These are phyloP conservation scores for Wickerhamiella galacta DNA, from an alignment of 805 yeast species.

Conservation along the genomic window DNA sequence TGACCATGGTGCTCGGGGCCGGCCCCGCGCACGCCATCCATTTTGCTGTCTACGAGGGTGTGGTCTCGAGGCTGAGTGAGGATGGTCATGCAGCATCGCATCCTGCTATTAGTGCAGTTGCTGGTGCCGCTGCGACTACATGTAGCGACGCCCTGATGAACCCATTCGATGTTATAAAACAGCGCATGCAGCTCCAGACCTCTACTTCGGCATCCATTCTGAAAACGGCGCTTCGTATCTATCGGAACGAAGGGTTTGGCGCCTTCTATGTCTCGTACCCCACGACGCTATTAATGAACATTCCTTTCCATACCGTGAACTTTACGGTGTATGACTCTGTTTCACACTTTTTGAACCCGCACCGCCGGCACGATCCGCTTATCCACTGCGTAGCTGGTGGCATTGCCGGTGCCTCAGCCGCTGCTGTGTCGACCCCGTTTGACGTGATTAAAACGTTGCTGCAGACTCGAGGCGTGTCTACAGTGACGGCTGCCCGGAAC, in stretches of 20 bases:
- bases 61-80: constrained; percentile 37
- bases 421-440: constrained; percentile 86
- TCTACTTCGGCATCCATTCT: constrained; percentile 13
- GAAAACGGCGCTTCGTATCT: constrained; percentile 18
- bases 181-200: constrained; percentile 61
- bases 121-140: constrained; percentile 86
- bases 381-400: constrained; percentile 89
- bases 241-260: constrained; percentile 28
- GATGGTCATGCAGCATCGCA: constrained; percentile 38
- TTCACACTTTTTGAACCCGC: constrained; percentile 64
- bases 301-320: constrained; percentile 89
- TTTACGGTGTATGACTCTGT: constrained; percentile 82
- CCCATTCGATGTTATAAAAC: constrained; percentile 90
- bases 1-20: constrained; percentile 88
- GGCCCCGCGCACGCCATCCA: constrained; percentile 98
- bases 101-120: constrained; percentile 66
- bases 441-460: constrained; percentile 81
- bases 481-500: constrained; percentile 26
- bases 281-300: constrained; percentile 76
- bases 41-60: constrained; percentile 80
- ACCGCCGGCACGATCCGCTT: constrained; percentile 63
- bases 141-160: constrained; percentile 93
- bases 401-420: constrained; percentile 85
- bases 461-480: constrained; percentile 49
- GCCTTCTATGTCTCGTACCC: constrained; percentile 90